phyloP scores from a whole-genome alignment of 169 alveolate genomes.

The Babesia bigemina region DNA sequence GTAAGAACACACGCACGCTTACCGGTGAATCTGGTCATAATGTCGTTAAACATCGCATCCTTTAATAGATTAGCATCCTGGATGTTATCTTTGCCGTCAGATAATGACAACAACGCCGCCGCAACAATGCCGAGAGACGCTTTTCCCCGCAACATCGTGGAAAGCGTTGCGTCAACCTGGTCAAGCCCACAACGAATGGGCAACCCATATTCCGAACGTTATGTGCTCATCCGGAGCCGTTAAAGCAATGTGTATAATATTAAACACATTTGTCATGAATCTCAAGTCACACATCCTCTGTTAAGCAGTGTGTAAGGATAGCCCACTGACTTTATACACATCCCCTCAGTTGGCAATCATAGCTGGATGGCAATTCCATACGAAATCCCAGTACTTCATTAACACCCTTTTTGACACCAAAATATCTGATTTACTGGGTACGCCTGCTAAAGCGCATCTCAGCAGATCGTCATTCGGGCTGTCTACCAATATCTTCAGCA shows the following conservation, averaged over 20 bases:
- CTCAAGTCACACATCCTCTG: not conserved
- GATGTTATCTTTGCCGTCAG: not conserved
- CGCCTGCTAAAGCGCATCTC: slow-evolving; percentile 6
- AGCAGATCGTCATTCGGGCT: not conserved
- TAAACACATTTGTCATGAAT: not conserved
- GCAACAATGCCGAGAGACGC: not conserved
- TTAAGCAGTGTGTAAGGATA: not conserved
- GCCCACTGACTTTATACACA: not conserved
- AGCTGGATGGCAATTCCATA: slow-evolving; percentile 13
- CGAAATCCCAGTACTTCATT: not conserved
- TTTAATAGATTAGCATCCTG: too few relatives aligned
- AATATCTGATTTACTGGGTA: not conserved
- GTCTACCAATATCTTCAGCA: slow-evolving; percentile 4
- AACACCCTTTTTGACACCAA: not conserved
- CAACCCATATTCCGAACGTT: too few relatives aligned
- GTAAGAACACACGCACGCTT: not conserved
- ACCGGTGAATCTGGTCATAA: not conserved
- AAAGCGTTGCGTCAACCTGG: not conserved
- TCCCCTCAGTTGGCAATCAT: not conserved
- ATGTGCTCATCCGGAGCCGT: not conserved
- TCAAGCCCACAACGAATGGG: not conserved
- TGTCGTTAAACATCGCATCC: not conserved
- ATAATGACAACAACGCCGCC: not conserved
- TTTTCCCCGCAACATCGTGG: slow-evolving; percentile 29
- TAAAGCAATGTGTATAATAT: not conserved